Conservation (phyloP, 2,329 filamentous ascomycete species). For the Pestalotiopsis sp. region DNA sequence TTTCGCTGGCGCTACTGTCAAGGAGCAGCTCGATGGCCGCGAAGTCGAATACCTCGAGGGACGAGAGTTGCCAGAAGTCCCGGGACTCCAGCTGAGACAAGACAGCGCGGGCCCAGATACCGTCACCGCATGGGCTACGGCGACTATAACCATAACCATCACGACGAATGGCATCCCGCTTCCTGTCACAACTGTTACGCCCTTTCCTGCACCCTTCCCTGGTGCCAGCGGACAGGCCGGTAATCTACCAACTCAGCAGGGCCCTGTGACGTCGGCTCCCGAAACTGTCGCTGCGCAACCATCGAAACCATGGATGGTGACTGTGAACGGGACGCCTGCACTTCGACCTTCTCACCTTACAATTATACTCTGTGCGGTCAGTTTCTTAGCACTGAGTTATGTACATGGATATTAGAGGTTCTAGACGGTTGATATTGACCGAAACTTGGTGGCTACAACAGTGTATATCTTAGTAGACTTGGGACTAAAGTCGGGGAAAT, state of each 20-base stretch:
- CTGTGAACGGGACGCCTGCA: neutral
- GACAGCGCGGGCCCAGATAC: constrained; percentile 22
- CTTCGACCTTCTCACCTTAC: neutral
- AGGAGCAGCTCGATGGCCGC: constrained; percentile 27
- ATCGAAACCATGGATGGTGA: constrained; percentile 9
- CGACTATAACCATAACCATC: neutral
- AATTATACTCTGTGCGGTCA: neutral
- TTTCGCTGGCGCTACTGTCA: constrained; percentile 21
- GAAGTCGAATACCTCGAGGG: constrained; percentile 33
- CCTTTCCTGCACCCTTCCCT: neutral
- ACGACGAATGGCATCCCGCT: neutral
- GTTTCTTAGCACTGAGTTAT: neutral
- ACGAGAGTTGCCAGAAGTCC: constrained; percentile 27
- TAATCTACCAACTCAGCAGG: neutral
- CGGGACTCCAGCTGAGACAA: constrained; percentile 28
- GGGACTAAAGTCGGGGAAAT: neutral
- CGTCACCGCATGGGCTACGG: neutral
- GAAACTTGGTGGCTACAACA: neutral
- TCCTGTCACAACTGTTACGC: neutral
- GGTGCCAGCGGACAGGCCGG: neutral
- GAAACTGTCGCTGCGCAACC: neutral
- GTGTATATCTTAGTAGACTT: neutral
- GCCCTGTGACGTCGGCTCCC: neutral
- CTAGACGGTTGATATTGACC: neutral
- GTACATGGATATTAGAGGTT: neutral